These are phyloP conservation scores for Coniferiporia weirii DNA, from an alignment of 1,284 basidiomycete species.

Conservation along the genomic window DNA sequence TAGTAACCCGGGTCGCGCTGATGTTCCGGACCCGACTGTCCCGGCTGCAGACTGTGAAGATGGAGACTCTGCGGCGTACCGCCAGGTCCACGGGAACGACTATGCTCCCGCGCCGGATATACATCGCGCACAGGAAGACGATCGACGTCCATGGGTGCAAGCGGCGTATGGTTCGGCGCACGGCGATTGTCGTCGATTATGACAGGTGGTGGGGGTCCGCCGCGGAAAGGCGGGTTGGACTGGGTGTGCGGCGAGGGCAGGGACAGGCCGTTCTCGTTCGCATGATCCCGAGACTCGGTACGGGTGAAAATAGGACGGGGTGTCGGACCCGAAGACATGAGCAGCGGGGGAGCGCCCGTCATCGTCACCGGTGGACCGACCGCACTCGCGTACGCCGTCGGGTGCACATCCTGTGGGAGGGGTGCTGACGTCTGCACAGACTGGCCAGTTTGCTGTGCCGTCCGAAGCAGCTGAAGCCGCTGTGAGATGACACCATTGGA, in stretches of 20 bases:
- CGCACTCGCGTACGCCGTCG: conserved; percentile 83
- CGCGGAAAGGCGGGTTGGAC: conserved; percentile 64
- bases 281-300: conserved; percentile 56
- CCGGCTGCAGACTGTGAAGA: conserved; percentile 62
- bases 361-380: conserved; percentile 49
- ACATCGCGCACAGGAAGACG: conserved; percentile 47
- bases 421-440: conserved; percentile 75
- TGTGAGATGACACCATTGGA: conserved; percentile 74
- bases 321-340: conserved; percentile 47
- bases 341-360: conserved; percentile 35
- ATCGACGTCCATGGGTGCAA: conserved; percentile 84
- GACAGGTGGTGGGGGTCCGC: conserved; percentile 73
- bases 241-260: conserved; percentile 52
- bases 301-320: conserved; percentile 50
- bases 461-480: conserved; percentile 72
- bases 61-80: conserved; percentile 48
- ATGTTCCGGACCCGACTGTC: conserved; percentile 46
- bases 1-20: conserved; percentile 36
- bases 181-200: conserved; percentile 67
- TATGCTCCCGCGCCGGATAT: conserved; percentile 41
- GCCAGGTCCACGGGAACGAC: conserved; percentile 39
- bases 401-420: conserved; percentile 90
- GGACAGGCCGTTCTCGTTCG: conserved; percentile 43
- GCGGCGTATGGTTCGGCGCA: conserved; percentile 56
- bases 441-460: conserved; percentile 75